phyloP scores from a whole-genome alignment of 129 eudicot species.

The Chrysanthemum makinoi region DNA sequence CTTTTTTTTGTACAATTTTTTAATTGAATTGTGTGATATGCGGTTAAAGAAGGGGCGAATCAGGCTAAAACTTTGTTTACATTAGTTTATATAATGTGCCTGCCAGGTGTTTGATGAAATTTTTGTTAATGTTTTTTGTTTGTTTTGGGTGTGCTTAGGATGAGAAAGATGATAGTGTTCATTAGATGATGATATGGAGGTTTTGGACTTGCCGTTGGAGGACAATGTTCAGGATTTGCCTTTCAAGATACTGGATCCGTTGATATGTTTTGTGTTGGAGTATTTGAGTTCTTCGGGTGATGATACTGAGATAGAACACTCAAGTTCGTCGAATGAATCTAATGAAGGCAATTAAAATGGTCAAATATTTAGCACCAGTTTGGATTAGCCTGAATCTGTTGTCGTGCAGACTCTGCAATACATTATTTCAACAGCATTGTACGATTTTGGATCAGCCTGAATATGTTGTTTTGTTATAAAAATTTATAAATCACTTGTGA shows the following conservation, averaged over 20 bases:
- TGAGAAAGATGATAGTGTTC: conserved; percentile 33
- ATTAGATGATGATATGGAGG: conserved; percentile 35
- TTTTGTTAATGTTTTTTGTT: conserved; percentile 12
- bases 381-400: conserved; percentile 19
- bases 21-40: conserved; percentile 52
- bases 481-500: too few relatives aligned
- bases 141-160: conserved; percentile 40
- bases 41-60: conserved; percentile 31
- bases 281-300: conserved; percentile 19
- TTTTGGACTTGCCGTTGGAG: conserved; percentile 25
- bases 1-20: neutral
- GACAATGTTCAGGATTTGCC: conserved; percentile 14
- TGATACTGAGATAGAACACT: conserved; percentile 31
- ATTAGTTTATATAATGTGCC: neutral
- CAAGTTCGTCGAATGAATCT: neutral
- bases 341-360: neutral
- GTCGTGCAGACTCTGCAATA: conserved; percentile 15
- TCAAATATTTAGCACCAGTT: conserved; percentile 8
- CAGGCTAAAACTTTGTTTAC: neutral
- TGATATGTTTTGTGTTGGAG: conserved; percentile 18
- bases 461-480: too few relatives aligned
- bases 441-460: too few relatives aligned
- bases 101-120: conserved; percentile 25
- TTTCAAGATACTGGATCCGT: conserved; percentile 20
- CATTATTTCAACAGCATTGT: neutral